Conservation (phyloP, 1,284 basidiomycete genomes). For the Naganishia sp. region DNA sequence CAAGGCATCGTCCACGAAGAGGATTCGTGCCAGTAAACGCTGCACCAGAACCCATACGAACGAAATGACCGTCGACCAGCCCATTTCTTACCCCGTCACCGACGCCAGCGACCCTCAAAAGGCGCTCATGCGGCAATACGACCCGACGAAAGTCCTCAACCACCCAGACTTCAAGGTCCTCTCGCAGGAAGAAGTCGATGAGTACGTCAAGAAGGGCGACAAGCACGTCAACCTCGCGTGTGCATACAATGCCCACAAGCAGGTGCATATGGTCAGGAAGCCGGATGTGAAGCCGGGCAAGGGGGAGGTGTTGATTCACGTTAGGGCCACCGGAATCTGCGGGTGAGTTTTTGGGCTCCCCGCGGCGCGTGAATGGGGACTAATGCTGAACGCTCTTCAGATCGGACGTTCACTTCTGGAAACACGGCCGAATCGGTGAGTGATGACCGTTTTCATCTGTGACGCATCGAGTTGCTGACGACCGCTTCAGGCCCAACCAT, state of each 20-base stretch:
- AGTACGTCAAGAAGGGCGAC: constrained; percentile 35
- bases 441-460: constrained; percentile 8
- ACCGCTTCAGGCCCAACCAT: constrained; percentile 41
- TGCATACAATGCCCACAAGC: constrained; percentile 52
- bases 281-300: constrained; percentile 47
- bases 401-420: constrained; percentile 59
- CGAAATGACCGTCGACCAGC: constrained; percentile 13
- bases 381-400: constrained; percentile 33
- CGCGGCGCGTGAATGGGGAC: neutral
- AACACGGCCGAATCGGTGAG: constrained; percentile 55
- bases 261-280: constrained; percentile 54
- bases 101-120: constrained; percentile 13
- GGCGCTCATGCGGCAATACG: constrained; percentile 31
- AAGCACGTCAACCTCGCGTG: constrained; percentile 48
- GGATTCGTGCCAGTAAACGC: too few species aligned
- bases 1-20: too few species aligned
- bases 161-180: constrained; percentile 49
- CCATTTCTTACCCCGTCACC: constrained; percentile 2
- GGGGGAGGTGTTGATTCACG: constrained; percentile 55
- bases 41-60: too few species aligned
- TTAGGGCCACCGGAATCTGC: constrained; percentile 56
- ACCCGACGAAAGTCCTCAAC: constrained; percentile 46
- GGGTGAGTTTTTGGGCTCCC: constrained; percentile 43
- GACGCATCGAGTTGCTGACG: neutral
- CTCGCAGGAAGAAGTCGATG: constrained; percentile 35